Conservation (phyloP, 805 yeast species). For the Wickerhamiella australiensis region DNA sequence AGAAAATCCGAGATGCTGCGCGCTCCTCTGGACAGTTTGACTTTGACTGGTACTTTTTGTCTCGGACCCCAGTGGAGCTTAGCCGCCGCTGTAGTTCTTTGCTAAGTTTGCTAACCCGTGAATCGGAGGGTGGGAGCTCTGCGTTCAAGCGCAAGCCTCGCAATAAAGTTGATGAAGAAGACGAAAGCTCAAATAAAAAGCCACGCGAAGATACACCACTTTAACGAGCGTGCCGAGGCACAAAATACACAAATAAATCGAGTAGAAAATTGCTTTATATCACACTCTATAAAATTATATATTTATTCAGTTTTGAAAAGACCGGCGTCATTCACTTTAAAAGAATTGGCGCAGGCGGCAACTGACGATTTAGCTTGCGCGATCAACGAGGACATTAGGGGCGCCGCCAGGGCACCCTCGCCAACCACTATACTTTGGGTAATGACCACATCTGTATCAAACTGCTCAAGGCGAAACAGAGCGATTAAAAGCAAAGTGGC, state of each 20-base stretch:
- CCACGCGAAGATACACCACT: background rate
- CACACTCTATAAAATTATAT: background rate
- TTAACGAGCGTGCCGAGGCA: too few relatives aligned
- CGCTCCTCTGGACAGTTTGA: conserved; percentile 61
- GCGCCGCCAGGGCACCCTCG: conserved; percentile 1
- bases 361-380: conserved; percentile 12
- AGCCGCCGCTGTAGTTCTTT: conserved; percentile 74
- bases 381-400: background rate
- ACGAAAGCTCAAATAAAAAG: background rate
- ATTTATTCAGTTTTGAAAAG: conserved; percentile 12
- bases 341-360: conserved; percentile 13
- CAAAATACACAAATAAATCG: too few relatives aligned
- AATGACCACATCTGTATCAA: conserved; percentile 20
- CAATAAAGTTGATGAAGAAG: conserved; percentile 13
- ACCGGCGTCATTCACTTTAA: conserved; percentile 17
- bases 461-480: conserved; percentile 18
- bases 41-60: conserved; percentile 75
- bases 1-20: conserved; percentile 59
- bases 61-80: conserved; percentile 65
- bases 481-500: conserved; percentile 15
- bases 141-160: conserved; percentile 25
- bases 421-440: conserved; percentile 14
- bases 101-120: conserved; percentile 61
- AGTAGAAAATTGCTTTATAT: too few relatives aligned
- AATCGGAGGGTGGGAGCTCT: conserved; percentile 36